Evolutionary conservation across 768 basidiomycete species (phyloP).

Genomic region (Nidula microcarpa): DNA sequence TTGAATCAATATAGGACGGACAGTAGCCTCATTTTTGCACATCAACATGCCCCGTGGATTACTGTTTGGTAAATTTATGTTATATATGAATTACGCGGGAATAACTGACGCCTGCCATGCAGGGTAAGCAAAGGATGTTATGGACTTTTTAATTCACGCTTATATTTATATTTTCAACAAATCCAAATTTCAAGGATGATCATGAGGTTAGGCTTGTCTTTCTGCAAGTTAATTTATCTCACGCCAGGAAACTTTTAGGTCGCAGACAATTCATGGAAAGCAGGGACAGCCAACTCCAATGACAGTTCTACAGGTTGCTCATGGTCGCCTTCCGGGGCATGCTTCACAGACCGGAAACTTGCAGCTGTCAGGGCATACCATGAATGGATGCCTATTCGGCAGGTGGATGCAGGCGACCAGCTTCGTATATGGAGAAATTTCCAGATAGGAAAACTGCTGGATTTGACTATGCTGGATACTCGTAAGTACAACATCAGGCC

Average conservation of each 20-base stretch:
- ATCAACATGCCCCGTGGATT: constrained; percentile 51
- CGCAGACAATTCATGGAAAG: constrained; percentile 56
- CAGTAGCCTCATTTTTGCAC: constrained; percentile 39
- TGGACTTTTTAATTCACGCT: too few relatives aligned
- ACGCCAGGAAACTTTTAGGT: constrained; percentile 24
- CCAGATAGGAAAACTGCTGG: constrained; percentile 59
- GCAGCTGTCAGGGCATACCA: constrained; percentile 58
- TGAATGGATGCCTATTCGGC: constrained; percentile 62
- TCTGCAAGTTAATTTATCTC: background rate
- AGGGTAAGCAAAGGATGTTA: too few relatives aligned
- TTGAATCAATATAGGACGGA: constrained; percentile 53
- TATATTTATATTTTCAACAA: background rate
- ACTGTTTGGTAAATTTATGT: constrained; percentile 40
- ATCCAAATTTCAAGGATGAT: constrained; percentile 32
- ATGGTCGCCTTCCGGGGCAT: constrained; percentile 50
- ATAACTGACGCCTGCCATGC: too few relatives aligned
- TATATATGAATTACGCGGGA: too few relatives aligned
- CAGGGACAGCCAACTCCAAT: constrained; percentile 52
- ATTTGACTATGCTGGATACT: constrained; percentile 61
- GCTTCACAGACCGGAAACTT: constrained; percentile 57
- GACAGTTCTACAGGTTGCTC: constrained; percentile 46
- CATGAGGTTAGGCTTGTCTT: constrained; percentile 36
- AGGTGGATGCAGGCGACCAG: constrained; percentile 50
- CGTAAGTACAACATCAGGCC: constrained; percentile 24
- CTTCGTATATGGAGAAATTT: constrained; percentile 63